Conservation (phyloP, 139 green algal species). For the Closterium sp. region DNA sequence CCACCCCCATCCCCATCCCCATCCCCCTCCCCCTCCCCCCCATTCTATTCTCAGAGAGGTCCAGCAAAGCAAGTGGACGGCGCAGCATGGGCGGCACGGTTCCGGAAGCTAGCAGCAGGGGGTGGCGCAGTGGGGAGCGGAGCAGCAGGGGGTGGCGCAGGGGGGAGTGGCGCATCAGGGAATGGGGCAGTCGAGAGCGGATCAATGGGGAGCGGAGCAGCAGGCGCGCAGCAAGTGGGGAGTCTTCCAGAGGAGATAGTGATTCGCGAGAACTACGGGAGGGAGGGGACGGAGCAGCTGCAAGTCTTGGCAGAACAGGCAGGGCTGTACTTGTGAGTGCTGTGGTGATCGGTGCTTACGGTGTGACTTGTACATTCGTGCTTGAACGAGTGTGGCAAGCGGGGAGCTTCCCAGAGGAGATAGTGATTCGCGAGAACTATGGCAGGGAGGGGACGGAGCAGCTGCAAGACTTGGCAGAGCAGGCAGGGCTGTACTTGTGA, state of each 20-base stretch:
- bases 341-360: too few species aligned
- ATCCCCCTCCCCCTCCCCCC: too few species aligned
- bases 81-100: neutral
- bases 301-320: neutral
- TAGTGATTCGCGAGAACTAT: constrained; percentile 16
- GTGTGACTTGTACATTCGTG: too few species aligned
- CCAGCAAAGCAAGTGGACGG: neutral
- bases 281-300: neutral
- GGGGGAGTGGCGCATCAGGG: neutral
- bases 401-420: neutral
- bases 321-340: constrained; percentile 27
- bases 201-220: neutral
- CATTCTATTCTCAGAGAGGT: neutral
- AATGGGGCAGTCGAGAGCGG: too few species aligned
- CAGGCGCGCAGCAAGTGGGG: neutral
- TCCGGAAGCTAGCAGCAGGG: neutral
- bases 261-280: constrained; percentile 19
- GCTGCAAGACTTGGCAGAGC: neutral
- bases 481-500: constrained; percentile 22
- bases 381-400: too few species aligned
- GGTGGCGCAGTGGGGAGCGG: neutral
- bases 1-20: too few species aligned
- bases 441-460: constrained; percentile 6
- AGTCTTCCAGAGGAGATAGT: neutral
- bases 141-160: too few species aligned